These are phyloP conservation scores for Forsythia suspensa DNA, from an alignment of 257 asterid species.

Conservation along the genomic window DNA sequence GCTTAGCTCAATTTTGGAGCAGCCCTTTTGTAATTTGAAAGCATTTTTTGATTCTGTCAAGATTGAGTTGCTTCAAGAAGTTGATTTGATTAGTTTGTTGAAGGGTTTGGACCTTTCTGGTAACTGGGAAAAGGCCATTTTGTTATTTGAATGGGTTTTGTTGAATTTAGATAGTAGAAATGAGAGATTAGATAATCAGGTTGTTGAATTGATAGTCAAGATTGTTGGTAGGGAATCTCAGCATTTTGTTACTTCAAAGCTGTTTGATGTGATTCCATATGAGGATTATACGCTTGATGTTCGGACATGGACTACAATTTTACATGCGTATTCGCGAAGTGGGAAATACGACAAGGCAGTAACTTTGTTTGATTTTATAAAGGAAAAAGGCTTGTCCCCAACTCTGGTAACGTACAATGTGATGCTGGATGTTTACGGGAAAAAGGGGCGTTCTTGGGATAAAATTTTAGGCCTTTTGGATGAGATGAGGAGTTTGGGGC, in stretches of 20 bases:
- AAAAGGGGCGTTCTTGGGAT: slow-evolving; percentile 81
- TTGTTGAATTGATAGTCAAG: slow-evolving; percentile 74
- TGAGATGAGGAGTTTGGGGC: slow-evolving; percentile 72
- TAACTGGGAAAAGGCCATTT: slow-evolving; percentile 60
- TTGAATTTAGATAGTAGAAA: slow-evolving; percentile 43
- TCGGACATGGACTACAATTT: slow-evolving; percentile 80
- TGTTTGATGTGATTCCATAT: slow-evolving; percentile 73
- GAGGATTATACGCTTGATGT: slow-evolving; percentile 64
- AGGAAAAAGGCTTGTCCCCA: slow-evolving; percentile 53
- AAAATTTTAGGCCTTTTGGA: slow-evolving; percentile 66
- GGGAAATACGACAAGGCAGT: slow-evolving; percentile 82
- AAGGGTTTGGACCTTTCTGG: slow-evolving; percentile 77
- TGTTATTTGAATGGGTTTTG: slow-evolving; percentile 90
- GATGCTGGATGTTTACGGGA: slow-evolving; percentile 91
- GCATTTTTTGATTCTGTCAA: slow-evolving; percentile 62
- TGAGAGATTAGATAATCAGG: slow-evolving; percentile 67
- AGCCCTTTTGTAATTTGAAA: slow-evolving; percentile 49
- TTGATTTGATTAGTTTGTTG: slow-evolving; percentile 71
- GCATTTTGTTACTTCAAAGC: slow-evolving; percentile 59
- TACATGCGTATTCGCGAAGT: slow-evolving; percentile 77
- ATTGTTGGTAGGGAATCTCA: slow-evolving; percentile 89
- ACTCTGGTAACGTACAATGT: slow-evolving; percentile 90
- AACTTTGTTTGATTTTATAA: slow-evolving; percentile 64
- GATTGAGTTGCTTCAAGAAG: slow-evolving; percentile 50
- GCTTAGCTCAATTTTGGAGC: slow-evolving; percentile 55